Evolutionary conservation across 495 filamentous ascomycete species (phyloP).

Genomic region (Talaromyces wortmannii): DNA sequence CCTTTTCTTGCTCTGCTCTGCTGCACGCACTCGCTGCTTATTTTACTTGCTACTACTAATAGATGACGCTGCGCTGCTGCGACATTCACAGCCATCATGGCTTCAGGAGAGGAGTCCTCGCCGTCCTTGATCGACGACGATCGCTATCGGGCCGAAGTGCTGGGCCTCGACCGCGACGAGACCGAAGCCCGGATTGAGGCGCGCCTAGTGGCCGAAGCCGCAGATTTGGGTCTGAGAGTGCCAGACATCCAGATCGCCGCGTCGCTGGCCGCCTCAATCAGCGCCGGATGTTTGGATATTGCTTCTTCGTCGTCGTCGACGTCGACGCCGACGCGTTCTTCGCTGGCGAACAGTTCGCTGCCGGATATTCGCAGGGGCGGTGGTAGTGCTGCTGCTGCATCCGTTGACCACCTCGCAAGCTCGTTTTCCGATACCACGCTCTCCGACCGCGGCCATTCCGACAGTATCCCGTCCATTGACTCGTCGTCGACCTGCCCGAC

Average conservation of each 20-base stretch:
- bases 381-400: no score
- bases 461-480: conserved; percentile 34
- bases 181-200: conserved; percentile 28
- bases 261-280: conserved; percentile 32
- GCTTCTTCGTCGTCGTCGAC: conserved; percentile 12
- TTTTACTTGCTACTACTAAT: not conserved
- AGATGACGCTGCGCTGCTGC: conserved; percentile 8
- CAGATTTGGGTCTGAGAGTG: conserved; percentile 28
- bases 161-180: conserved; percentile 25
- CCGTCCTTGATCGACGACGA: conserved; percentile 21
- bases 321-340: conserved; percentile 17
- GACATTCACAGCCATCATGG: conserved; percentile 10
- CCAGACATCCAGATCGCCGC: conserved; percentile 30
- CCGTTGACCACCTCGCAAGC: conserved; percentile 1
- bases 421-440: conserved; percentile 33
- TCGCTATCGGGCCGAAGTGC: conserved; percentile 33
- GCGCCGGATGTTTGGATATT: conserved; percentile 29
- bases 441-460: conserved; percentile 22
- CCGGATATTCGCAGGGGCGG: not conserved
- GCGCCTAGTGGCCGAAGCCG: conserved; percentile 30
- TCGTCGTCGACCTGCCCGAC: conserved; percentile 36
- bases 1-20: not conserved
- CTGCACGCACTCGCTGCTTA: no score
- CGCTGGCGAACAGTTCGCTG: conserved; percentile 16
- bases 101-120: not conserved